Conservation (phyloP, 371 early-diverging fungal genomes). For the Saksenaea vasiformis region DNA sequence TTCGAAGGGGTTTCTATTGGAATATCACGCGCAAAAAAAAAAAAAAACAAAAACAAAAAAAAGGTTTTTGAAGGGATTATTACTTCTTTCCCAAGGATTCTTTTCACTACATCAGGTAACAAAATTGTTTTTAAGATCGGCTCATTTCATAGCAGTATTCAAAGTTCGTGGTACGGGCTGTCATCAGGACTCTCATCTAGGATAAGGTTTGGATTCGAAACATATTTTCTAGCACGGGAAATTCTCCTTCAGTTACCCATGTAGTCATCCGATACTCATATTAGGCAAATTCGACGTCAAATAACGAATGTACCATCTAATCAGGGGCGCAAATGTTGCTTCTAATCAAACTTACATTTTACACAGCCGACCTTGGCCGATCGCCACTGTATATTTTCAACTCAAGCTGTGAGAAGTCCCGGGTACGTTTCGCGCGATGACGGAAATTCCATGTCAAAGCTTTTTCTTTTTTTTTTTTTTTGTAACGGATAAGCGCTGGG, state of each 20-base stretch:
- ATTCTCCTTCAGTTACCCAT: background rate
- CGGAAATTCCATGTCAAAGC: background rate
- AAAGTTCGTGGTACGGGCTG: constrained; percentile 2
- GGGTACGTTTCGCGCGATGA: background rate
- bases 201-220: background rate
- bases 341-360: background rate
- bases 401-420: background rate
- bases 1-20: background rate
- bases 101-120: background rate
- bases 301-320: background rate
- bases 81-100: background rate
- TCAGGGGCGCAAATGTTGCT: background rate
- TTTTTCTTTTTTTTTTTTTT: constrained; percentile 3
- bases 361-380: background rate
- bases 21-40: background rate
- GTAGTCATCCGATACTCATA: background rate
- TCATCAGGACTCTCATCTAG: constrained; percentile 2
- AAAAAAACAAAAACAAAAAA: background rate
- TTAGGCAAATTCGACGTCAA: background rate
- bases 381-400: background rate
- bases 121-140: background rate
- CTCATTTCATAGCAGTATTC: background rate
- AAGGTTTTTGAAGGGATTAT: background rate
- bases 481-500: background rate
- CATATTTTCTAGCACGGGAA: background rate